Evolutionary conservation across 2,329 filamentous ascomycete genomes (phyloP).

Genomic region (Verticillium albo-atrum): DNA sequence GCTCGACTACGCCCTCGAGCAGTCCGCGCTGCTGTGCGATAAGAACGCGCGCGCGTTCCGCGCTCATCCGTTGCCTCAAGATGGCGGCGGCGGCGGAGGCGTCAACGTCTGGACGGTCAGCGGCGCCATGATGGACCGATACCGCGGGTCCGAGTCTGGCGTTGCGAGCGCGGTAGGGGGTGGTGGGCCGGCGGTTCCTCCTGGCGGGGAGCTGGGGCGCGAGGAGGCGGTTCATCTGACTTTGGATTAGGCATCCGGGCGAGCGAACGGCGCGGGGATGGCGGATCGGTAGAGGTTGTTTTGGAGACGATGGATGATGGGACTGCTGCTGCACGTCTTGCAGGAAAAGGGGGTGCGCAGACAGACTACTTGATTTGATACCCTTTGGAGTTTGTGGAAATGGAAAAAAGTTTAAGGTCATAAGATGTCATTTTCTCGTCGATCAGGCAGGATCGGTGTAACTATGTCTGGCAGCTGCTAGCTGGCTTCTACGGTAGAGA

Average conservation of each 20-base stretch:
- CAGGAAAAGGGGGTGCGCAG: not conserved
- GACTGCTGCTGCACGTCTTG: not conserved
- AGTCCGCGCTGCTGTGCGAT: constrained; percentile 7
- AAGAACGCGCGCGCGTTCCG: constrained; percentile 8
- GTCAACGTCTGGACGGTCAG: constrained; percentile 10
- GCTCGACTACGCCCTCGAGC: constrained; percentile 10
- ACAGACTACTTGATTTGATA: not conserved
- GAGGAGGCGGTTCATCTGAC: constrained; percentile 33
- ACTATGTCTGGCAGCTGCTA: not conserved
- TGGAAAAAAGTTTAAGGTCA: not conserved
- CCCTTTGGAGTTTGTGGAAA: not conserved
- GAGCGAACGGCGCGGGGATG: not conserved
- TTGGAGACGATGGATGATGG: not conserved
- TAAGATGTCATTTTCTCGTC: not conserved
- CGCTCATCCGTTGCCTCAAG: constrained; percentile 4
- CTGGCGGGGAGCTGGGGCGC: constrained; percentile 19
- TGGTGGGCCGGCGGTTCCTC: not conserved
- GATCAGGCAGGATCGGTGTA: not conserved
- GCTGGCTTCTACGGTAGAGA: constrained; percentile 38
- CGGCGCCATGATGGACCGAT: constrained; percentile 9
- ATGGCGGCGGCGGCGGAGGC: not conserved
- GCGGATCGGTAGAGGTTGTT: not conserved
- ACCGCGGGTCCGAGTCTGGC: not conserved
- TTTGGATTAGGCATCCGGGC: constrained; percentile 27
- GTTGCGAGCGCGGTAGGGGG: not conserved